Evolutionary conservation across 2,329 filamentous ascomycete species (phyloP), one percentile per base, ranked within the genome.

Genomic region (Colletotrichum sansevieriae): DNA sequence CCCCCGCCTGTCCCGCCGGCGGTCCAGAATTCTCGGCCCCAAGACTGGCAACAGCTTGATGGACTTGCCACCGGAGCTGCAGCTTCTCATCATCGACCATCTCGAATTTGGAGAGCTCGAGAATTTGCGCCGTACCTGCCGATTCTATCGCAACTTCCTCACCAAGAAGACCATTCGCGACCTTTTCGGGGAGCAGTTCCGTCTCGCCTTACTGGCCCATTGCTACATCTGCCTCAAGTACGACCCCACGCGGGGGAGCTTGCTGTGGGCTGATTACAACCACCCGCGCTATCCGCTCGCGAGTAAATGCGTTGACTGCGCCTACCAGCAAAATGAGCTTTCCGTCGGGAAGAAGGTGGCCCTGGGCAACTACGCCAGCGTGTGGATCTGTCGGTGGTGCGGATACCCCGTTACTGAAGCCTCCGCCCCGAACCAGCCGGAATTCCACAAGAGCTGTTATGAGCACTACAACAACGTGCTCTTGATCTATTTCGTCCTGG

Each of bases 351-450:
- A 73, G n/a, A 75, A 73, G 71, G 76, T 82, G n/a, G 72, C 72
- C 0, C 75, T 84, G 47, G 81, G 76, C 6, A 80, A 80, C 49
- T 72, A 73, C 18, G 70, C 73, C 10, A 72, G 70, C 4, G 76
- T 78, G 33, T 83, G 77, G 75, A 75, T 82, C 11, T 85, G 83
- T 51, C 78, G 82, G 7, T 84, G 81, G 77, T 84, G 83, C 72
- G 82, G 83, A 0, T 78, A 74, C 66, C 82, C 82, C 8, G 75
- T 83, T 37, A 71, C 73, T 5, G 66, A 68, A 4, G 73, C 73
- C 29, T 68, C 73, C 11, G 77, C 76, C 9, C 77, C 73, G 70
- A 76, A 77, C 7, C 75, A 78, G 59, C 74, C 78, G 37, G 78
- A 83, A 72, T 83, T 83, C 65, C 83, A 84, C 70, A 70, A 72